phyloP scores from a whole-genome alignment of 2,329 filamentous ascomycete species.

The Rosellinia necatrix region DNA sequence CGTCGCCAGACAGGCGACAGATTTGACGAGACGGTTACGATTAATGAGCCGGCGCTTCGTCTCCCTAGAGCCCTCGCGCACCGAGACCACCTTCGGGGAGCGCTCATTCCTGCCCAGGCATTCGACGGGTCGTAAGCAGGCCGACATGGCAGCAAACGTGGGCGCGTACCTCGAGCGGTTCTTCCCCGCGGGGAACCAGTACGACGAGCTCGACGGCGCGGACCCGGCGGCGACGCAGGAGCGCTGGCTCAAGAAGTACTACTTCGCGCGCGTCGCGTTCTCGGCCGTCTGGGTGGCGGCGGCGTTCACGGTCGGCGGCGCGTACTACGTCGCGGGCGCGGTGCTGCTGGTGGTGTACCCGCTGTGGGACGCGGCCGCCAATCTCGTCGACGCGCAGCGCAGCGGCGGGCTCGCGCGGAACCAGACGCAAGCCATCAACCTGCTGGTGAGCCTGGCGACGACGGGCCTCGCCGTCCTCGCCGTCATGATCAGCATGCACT shows the following conservation, averaged over 20 bases:
- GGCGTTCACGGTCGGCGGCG: conserved; percentile 22
- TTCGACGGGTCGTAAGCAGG: conserved; percentile 7
- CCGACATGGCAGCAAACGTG: conserved; percentile 24
- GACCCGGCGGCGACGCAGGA: conserved; percentile 18
- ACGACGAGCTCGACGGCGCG: conserved; percentile 25
- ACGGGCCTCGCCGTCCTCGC: conserved; percentile 20
- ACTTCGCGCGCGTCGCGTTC: conserved; percentile 26
- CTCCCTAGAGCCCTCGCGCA: conserved; percentile 26
- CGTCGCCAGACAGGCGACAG: not conserved
- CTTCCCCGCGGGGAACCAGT: conserved; percentile 17
- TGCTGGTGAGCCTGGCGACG: conserved; percentile 22
- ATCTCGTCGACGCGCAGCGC: conserved; percentile 25
- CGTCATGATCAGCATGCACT: conserved; percentile 25
- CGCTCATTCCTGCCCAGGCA: conserved; percentile 22
- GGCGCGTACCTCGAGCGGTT: conserved; percentile 26
- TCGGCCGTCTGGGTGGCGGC: conserved; percentile 23
- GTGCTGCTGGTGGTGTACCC: conserved; percentile 29
- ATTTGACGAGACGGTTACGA: not conserved
- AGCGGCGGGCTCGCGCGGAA: conserved; percentile 26
- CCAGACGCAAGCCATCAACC: conserved; percentile 24
- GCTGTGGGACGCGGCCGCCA: conserved; percentile 27
- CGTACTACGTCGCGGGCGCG: conserved; percentile 17
- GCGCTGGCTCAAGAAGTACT: conserved; percentile 32
- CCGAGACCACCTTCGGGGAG: conserved; percentile 24
- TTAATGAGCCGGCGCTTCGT: conserved; percentile 30